Conservation (phyloP, 106 monocot genomes). For the Dendrobium huoshanense region DNA sequence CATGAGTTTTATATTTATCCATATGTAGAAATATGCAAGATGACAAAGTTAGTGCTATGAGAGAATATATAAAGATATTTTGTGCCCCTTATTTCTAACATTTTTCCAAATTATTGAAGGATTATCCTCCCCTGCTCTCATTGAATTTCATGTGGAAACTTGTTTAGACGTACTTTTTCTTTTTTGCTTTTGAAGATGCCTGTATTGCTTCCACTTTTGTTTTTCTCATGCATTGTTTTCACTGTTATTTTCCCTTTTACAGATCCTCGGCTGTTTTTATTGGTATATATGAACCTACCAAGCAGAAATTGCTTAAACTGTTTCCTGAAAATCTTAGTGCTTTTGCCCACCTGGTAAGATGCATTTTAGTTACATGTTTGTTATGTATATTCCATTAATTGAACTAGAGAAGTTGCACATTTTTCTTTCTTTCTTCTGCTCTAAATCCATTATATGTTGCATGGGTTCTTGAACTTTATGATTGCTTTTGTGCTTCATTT, state of each 20-base stretch:
- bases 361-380: neutral
- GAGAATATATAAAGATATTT: neutral
- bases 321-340: constrained; percentile 93
- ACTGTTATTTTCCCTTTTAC: neutral
- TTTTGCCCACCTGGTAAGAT: constrained; percentile 84
- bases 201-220: too few relatives aligned
- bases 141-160: neutral
- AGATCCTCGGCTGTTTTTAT: constrained; percentile 96
- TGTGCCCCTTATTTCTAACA: neutral
- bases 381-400: neutral
- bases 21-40: neutral
- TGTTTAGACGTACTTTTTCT: neutral
- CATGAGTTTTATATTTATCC: neutral
- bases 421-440: neutral
- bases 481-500: neutral
- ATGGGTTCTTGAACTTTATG: neutral
- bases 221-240: neutral
- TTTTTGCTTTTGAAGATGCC: neutral
- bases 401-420: neutral
- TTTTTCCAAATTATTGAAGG: neutral
- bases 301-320: constrained; percentile 66
- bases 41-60: neutral
- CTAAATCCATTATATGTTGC: neutral
- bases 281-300: constrained; percentile 91
- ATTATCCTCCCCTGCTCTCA: neutral